Percentiles rank a stretch among this genome's conserved stretches.
Conservation (phyloP, 176 grass and related monocot genomes). For the Oryza meridionalis region DNA sequence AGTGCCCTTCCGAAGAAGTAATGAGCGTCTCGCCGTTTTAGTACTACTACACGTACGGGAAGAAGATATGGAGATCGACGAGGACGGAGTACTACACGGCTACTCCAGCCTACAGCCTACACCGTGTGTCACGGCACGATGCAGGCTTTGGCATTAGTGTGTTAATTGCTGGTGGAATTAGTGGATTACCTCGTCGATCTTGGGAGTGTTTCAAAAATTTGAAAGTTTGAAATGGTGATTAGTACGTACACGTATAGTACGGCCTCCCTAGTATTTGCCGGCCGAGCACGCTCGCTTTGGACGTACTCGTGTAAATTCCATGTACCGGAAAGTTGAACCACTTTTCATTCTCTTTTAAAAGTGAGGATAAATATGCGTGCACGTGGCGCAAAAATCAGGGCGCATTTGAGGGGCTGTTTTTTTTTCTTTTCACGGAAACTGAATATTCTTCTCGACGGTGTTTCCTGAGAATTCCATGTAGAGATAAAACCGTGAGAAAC, state of each 20-base stretch:
- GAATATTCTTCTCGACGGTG: background rate
- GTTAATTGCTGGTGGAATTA: background rate
- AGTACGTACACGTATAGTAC: background rate
- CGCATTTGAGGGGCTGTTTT: background rate
- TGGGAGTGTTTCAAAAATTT: background rate
- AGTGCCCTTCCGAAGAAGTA: background rate
- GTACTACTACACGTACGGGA: background rate
- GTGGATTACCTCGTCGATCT: background rate
- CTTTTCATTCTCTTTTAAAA: background rate
- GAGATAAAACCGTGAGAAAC: no score
- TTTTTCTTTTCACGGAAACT: background rate
- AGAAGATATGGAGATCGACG: background rate
- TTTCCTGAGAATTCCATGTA: background rate
- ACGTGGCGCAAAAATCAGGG: background rate
- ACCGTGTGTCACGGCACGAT: no score
- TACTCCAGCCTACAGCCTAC: no score
- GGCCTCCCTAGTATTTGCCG: no score
- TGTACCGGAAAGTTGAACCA: background rate
- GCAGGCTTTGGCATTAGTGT: background rate
- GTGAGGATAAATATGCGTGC: background rate
- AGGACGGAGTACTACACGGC: background rate
- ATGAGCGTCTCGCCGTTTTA: background rate
- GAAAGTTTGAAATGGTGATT: no score
- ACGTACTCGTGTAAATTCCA: background rate
- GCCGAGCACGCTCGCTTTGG: background rate